Percentiles rank a stretch among this genome's conserved stretches.
Evolutionary conservation across 139 green algal genomes (phyloP).

Genomic region (Limnomonas spitsbergensis): DNA sequence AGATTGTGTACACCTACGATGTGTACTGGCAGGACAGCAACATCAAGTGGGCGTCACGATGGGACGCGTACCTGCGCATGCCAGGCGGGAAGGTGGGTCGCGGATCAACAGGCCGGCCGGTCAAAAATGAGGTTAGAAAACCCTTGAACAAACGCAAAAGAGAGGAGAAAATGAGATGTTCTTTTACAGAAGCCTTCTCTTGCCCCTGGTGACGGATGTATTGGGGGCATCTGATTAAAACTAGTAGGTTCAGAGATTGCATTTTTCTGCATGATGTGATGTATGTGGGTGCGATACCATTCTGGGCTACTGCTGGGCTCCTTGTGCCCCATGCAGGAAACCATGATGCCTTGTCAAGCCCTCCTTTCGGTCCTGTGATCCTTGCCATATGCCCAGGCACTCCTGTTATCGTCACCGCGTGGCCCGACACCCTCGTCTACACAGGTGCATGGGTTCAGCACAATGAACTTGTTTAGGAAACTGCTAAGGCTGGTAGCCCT

Average conservation of each 20-base stretch:
- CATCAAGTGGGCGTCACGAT: slow-evolving; percentile 86
- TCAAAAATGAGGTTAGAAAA: background rate
- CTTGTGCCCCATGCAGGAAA: no score
- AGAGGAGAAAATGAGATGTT: background rate
- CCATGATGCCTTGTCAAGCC: no score
- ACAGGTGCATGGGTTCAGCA: background rate
- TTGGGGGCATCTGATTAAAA: no score
- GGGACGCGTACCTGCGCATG: slow-evolving; percentile 96
- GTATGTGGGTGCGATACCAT: no score
- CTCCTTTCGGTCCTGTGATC: no score
- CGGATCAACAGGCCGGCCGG: no score
- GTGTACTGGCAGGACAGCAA: slow-evolving; percentile 84
- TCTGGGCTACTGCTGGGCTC: no score
- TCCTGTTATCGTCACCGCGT: no score
- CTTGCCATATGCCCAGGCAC: no score
- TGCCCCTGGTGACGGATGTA: no score
- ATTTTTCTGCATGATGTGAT: no score
- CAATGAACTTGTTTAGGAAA: background rate
- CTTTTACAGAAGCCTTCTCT: background rate
- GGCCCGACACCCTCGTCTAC: background rate
- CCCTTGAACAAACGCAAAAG: background rate
- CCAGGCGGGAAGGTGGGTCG: slow-evolving; percentile 65
- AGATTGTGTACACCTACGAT: slow-evolving; percentile 86
- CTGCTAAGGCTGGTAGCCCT: background rate
- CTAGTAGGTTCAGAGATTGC: no score